These are phyloP conservation scores for Candida nonsorbophila DNA, from an alignment of 805 yeast genomes.

Conservation along the genomic window DNA sequence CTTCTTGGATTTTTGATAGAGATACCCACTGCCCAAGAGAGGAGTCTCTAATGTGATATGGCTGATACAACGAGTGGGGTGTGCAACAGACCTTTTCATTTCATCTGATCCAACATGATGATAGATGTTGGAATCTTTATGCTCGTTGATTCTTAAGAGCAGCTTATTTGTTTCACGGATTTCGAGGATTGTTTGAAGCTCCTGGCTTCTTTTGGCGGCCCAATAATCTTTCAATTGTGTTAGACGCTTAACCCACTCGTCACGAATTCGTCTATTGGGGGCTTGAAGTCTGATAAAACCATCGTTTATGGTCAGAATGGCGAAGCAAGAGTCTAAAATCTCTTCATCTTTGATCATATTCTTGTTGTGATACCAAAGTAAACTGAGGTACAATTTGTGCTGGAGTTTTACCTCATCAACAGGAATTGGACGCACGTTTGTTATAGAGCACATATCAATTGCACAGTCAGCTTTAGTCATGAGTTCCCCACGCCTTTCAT, in stretches of 20 bases:
- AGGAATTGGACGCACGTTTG: conserved; percentile 30
- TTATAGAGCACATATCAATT: conserved; percentile 53
- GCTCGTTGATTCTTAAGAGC: conserved; percentile 47
- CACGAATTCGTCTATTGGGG: conserved; percentile 40
- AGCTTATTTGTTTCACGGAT: conserved; percentile 42
- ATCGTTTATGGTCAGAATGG: conserved; percentile 45
- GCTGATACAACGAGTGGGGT: conserved; percentile 54
- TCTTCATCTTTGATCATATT: conserved; percentile 18
- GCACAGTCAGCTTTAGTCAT: conserved; percentile 55
- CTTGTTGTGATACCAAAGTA: conserved; percentile 26
- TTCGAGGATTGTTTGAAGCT: conserved; percentile 26
- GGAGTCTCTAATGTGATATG: conserved; percentile 55
- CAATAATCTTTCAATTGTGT: conserved; percentile 49
- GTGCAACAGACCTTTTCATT: conserved; percentile 52
- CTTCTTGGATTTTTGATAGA: conserved; percentile 66
- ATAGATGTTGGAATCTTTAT: conserved; percentile 49
- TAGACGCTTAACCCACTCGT: conserved; percentile 64
- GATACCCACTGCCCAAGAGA: conserved; percentile 56
- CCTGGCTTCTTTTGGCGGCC: conserved; percentile 42
- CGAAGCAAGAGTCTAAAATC: conserved; percentile 46
- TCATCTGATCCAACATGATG: conserved; percentile 34
- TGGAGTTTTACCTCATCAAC: conserved; percentile 12
- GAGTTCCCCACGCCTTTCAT: conserved; percentile 54
- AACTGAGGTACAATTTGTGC: conserved; percentile 21
- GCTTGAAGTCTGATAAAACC: conserved; percentile 51